These are phyloP conservation scores for Phytophthora cajani DNA, from an alignment of 352 stramenopile genomes.

Conservation along the genomic window DNA sequence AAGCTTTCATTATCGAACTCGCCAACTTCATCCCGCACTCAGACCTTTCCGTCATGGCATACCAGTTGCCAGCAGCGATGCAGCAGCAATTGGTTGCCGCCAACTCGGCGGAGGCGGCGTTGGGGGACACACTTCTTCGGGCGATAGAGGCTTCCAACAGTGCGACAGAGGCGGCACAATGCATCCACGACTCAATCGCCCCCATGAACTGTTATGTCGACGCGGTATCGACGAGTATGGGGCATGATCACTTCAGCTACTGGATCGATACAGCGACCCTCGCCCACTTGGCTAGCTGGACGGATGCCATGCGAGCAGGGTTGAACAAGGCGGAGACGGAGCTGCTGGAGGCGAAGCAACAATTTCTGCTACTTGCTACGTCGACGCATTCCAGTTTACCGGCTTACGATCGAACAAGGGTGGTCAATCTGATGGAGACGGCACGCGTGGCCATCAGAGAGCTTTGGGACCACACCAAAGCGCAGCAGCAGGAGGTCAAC, in stretches of 20 bases:
- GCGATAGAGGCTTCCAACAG: not conserved
- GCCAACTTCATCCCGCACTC: not conserved
- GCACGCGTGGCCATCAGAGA: not conserved
- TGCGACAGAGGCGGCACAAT: not conserved
- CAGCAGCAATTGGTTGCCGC: not conserved
- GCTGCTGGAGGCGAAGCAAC: not conserved
- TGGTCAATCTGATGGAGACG: not conserved
- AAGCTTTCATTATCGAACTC: not conserved
- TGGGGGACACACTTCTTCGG: not conserved
- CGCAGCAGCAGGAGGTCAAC: not conserved
- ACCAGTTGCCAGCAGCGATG: not conserved
- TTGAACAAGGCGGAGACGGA: not conserved
- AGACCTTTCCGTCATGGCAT: not conserved
- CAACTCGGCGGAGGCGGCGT: not conserved
- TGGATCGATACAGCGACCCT: not conserved
- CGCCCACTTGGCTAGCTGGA: not conserved
- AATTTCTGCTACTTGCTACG: not conserved
- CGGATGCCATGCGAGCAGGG: not conserved
- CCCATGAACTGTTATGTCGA: not conserved
- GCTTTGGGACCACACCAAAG: not conserved
- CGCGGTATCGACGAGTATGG: not conserved
- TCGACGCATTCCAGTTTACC: not conserved
- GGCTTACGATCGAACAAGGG: not conserved
- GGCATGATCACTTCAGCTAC: not conserved
- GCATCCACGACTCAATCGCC: not conserved